These are phyloP conservation scores for Heterobasidion annosum DNA, from an alignment of 1,284 basidiomycete species.

Conservation along the genomic window DNA sequence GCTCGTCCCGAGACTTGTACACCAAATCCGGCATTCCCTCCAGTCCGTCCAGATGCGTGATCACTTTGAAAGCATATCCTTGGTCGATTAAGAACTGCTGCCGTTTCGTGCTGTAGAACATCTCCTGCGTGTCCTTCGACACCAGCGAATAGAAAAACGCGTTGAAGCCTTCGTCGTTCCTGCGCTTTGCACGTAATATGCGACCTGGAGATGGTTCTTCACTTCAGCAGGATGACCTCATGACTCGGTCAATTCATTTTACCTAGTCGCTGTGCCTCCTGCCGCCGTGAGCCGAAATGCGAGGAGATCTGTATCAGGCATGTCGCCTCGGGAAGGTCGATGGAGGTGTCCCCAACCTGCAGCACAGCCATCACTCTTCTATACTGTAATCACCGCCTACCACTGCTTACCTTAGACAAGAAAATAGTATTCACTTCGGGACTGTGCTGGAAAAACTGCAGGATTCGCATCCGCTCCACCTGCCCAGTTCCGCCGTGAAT, in stretches of 20 bases:
- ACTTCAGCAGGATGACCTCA: not conserved
- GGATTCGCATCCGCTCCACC: conserved; percentile 90
- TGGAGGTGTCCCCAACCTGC: conserved; percentile 97
- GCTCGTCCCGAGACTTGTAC: conserved; percentile 85
- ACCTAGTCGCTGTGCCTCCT: conserved; percentile 96
- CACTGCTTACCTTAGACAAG: conserved; percentile 74
- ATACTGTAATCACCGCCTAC: not conserved
- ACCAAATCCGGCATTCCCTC: conserved; percentile 85
- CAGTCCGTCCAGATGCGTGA: conserved; percentile 93
- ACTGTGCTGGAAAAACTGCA: conserved; percentile 95
- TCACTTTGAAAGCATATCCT: conserved; percentile 98
- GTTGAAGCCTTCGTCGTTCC: conserved; percentile 99
- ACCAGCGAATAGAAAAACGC: conserved; percentile 99
- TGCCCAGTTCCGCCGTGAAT: conserved; percentile 98
- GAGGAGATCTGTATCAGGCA: conserved; percentile 99
- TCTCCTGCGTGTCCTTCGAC: conserved; percentile 98
- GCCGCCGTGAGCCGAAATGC: conserved; percentile 96
- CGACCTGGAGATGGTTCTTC: conserved; percentile 45
- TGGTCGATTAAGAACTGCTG: conserved; percentile 99
- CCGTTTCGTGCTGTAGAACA: conserved; percentile 99
- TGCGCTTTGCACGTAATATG: conserved; percentile 92
- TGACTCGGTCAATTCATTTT: conserved; percentile 15
- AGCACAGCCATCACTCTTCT: conserved; percentile 1
- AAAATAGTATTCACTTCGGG: conserved; percentile 98
- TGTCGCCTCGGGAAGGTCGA: conserved; percentile 97